Percentiles rank a stretch among this genome's conserved stretches.
Evolutionary conservation across 2,329 filamentous ascomycete genomes (phyloP).

Genomic region (Aspergillus pseudoviridinutans): DNA sequence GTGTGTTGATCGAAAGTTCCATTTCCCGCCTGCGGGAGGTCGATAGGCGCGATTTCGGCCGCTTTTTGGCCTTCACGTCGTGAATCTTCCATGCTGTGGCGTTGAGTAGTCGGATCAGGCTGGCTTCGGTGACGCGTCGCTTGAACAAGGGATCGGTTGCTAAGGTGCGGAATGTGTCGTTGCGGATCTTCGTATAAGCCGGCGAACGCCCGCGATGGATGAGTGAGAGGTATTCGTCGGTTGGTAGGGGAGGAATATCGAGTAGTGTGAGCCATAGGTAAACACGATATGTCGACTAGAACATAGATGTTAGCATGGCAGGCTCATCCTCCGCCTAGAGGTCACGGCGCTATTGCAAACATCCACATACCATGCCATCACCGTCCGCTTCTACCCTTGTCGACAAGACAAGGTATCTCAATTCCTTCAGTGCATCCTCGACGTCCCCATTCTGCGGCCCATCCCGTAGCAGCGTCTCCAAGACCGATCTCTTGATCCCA

Average conservation of each 20-base stretch:
- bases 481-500: conserved; percentile 45
- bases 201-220: conserved; percentile 92
- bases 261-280: conserved; percentile 96
- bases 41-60: conserved; percentile 35
- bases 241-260: conserved; percentile 77
- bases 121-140: conserved; percentile 90
- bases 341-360: background rate
- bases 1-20: conserved; percentile 37
- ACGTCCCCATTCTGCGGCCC: conserved; percentile 69
- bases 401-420: conserved; percentile 48
- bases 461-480: conserved; percentile 76
- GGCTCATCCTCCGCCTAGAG: background rate
- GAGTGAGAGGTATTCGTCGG: conserved; percentile 82
- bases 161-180: conserved; percentile 95
- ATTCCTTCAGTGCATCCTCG: conserved; percentile 40
- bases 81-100: conserved; percentile 91
- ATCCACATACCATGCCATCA: conserved; percentile 48
- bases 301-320: conserved; percentile 6
- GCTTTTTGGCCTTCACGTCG: conserved; percentile 65
- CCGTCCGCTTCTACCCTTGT: conserved; percentile 49
- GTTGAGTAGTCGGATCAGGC: conserved; percentile 88
- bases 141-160: conserved; percentile 97
- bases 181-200: conserved; percentile 94
- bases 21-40: conserved; percentile 46
- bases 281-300: conserved; percentile 82